Evolutionary conservation across 805 yeast genomes (phyloP), one percentile per base, ranked within the genome.

Genomic region (Teunomyces kruisii): DNA sequence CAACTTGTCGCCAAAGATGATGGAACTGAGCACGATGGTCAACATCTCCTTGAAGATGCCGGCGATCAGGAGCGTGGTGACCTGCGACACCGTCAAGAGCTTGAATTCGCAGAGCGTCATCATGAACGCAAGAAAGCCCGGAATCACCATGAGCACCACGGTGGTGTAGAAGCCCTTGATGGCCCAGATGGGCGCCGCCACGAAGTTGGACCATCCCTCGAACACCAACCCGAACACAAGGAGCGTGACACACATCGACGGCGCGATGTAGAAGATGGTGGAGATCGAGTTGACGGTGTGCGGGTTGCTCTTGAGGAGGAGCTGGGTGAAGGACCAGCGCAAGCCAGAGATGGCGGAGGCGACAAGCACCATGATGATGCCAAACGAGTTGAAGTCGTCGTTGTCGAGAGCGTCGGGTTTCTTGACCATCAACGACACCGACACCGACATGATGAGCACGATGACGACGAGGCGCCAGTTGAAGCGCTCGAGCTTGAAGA

Each of bases 261-360:
- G 98, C 0, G 96, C 81, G 13, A 94, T 67, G 59, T 87, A 88
- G 53, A 86, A 73, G 35, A 94, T 90, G 6, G 97, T 88, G 32
- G 84, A 74, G 14, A 94, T 80, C 2, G 99, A 95, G 58, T 91
- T 84, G 31, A 78, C 76, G 4, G 83, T 79, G 43, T 80, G 67
- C 22, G 71, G 73, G 51, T 81, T 82, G 36, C 70, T 75, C 52
- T 78, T 84, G 40, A 94, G 68, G 29, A 92, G 74, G 16, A 94
- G 63, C 59, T 94, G 98, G 1, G 98, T 90, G 49, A 91, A 79
- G 1, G 96, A 92, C 99, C 99, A 94, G 51, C 99, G 78, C 42
- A 94, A 69, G 0, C 99, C 99, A 12, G 94, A 84, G 68, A 89
- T 77, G 60, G 86, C 76, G 2, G 96, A 81, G 3, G 96, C 91